These are phyloP conservation scores for Canavalia gladiata DNA, from an alignment of 306 rosid genomes.

Conservation along the genomic window DNA sequence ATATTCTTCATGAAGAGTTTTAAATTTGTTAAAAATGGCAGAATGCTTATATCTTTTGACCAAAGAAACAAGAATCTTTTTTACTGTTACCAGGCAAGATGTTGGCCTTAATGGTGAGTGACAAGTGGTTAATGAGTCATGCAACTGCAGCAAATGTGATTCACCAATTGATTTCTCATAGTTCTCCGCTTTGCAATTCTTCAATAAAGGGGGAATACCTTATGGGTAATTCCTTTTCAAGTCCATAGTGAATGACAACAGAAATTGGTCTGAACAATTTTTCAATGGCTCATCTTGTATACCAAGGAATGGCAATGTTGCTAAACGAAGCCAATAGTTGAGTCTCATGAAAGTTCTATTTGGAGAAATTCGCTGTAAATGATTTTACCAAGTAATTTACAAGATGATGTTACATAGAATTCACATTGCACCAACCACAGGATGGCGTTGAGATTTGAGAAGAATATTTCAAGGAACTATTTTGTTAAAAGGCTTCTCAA, in stretches of 20 bases:
- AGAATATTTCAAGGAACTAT: not conserved
- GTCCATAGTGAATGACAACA: not conserved
- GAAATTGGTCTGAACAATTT: not conserved
- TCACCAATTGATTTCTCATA: not conserved
- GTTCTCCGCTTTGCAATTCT: not conserved
- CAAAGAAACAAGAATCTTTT: not conserved
- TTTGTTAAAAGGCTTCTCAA: not conserved
- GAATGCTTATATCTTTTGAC: not conserved
- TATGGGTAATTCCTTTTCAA: not conserved
- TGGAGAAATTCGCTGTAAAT: not conserved
- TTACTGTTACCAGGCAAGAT: slow-evolving; percentile 13
- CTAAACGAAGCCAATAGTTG: not conserved
- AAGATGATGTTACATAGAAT: not conserved
- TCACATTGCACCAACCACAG: not conserved
- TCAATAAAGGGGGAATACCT: not conserved
- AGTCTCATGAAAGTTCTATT: not conserved
- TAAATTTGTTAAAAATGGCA: too few relatives aligned
- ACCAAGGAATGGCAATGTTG: not conserved
- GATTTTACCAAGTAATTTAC: not conserved
- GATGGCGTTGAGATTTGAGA: not conserved
- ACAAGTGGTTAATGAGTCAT: not conserved
- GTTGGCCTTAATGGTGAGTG: not conserved
- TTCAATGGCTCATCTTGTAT: not conserved
- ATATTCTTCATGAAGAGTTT: not conserved
- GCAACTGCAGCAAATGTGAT: not conserved